Conservation (phyloP, 2,329 filamentous ascomycete genomes). For the Aplosporella prunicola region DNA sequence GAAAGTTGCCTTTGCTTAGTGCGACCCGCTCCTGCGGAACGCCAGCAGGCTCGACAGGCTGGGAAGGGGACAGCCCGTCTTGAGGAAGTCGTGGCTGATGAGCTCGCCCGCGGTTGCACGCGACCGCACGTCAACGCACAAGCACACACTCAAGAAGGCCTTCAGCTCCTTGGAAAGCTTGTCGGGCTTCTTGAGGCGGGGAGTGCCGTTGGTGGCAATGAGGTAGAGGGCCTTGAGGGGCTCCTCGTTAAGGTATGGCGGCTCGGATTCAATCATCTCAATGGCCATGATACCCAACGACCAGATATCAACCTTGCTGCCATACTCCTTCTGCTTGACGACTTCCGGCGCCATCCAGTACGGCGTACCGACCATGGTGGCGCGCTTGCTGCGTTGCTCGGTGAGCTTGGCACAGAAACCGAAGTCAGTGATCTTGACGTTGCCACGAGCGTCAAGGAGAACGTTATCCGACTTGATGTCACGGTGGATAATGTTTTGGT, state of each 20-base stretch:
- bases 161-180: conserved; percentile 97
- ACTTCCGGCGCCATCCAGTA: conserved; percentile 99
- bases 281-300: conserved; percentile 99
- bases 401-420: conserved; percentile 98
- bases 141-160: conserved; percentile 88
- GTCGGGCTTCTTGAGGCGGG: conserved; percentile 94
- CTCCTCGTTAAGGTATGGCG: conserved; percentile 95
- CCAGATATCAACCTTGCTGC: conserved; percentile 97
- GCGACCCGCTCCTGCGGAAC: conserved; percentile 62
- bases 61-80: conserved; percentile 73
- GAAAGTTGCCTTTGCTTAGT: conserved; percentile 18
- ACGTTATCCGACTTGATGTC: conserved; percentile 99
- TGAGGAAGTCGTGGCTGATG: conserved; percentile 85
- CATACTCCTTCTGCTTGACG: conserved; percentile 98
- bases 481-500: conserved; percentile 94
- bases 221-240: conserved; percentile 94
- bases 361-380: conserved; percentile 97
- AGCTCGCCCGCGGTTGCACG: conserved; percentile 86
- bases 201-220: conserved; percentile 96
- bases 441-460: conserved; percentile 82
- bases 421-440: conserved; percentile 99
- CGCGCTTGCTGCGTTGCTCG: conserved; percentile 91
- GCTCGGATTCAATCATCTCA: conserved; percentile 98
- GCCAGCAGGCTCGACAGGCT: conserved; percentile 80
- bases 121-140: conserved; percentile 93